A percentile compares a stretch with the other conserved stretches of the same genome.
Conservation (phyloP, 2,329 filamentous ascomycete species). For the Diaporthe nobilis region DNA sequence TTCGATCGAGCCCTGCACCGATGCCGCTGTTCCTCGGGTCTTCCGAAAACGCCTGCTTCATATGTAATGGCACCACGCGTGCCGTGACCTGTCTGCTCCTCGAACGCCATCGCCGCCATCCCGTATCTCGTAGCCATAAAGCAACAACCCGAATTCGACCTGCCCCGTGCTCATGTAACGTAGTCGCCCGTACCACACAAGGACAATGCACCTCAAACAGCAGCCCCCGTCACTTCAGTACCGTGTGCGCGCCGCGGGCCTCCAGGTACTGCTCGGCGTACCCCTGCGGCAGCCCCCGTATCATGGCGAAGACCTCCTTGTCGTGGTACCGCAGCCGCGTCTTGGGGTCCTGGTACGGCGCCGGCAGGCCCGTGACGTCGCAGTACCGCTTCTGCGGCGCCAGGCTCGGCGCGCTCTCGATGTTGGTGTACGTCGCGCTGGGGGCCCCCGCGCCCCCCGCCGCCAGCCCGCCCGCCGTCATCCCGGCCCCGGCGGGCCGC, state of each 20-base stretch:
- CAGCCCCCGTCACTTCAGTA: slow-evolving; percentile 79
- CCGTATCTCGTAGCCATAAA: neutral
- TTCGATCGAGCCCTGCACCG: neutral
- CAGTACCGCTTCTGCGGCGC: slow-evolving; percentile 91
- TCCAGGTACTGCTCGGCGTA: slow-evolving; percentile 91
- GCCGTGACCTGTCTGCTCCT: neutral
- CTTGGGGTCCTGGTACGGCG: slow-evolving; percentile 95
- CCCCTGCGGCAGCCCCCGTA: slow-evolving; percentile 85
- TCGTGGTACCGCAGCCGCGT: slow-evolving; percentile 93
- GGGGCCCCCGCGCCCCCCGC: slow-evolving; percentile 67
- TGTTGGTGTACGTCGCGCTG: slow-evolving; percentile 92
- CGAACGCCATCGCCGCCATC: slow-evolving; percentile 35
- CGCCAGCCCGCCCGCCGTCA: slow-evolving; percentile 47
- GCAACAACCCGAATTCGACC: slow-evolving; percentile 1
- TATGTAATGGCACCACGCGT: neutral
- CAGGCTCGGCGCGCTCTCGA: slow-evolving; percentile 89
- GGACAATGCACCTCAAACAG: slow-evolving; percentile 8
- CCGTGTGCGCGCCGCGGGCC: slow-evolving; percentile 90
- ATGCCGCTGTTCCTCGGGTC: neutral
- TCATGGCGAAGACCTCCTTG: slow-evolving; percentile 88
- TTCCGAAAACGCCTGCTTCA: neutral
- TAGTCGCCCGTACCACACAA: neutral
- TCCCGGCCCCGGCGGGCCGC: slow-evolving; percentile 55
- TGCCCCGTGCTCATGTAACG: neutral
- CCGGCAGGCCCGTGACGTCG: slow-evolving; percentile 93